Evolutionary conservation across 495 filamentous ascomycete genomes (phyloP), one percentile per base, ranked within the genome.

Genomic region (Aspergillus egyptiacus): DNA sequence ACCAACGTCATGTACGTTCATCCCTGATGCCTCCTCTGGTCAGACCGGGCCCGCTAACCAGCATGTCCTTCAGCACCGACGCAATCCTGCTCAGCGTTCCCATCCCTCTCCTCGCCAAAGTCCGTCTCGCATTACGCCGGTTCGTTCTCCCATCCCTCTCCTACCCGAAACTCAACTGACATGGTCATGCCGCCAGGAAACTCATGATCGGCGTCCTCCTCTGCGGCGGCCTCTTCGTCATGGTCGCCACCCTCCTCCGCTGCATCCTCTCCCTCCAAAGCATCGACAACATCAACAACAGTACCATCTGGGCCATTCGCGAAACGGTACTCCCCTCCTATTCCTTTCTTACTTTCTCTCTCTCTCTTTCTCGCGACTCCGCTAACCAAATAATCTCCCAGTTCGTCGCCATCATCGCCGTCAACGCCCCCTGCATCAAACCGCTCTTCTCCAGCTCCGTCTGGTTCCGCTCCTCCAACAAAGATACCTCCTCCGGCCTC

Each of bases 391-490:
- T 43, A 27, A 49, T 25, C 25, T 10, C 23, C 17, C 25, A 61
- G 58, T 58, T 61, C 37, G 52, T 61, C 30, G 58, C 47, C 7
- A 59, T 58, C 19, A 56, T 61, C 34, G 52, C 52, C 46, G 55
- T 61, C 27, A 61, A 58, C 38, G 51, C 50, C 3, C 50, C 58
- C 5, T 51, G 48, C 37, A 61, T 61, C 37, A 58, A 58, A 14
- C 51, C 58, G 8, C 48, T 58, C 23, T 56, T 61, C 38, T 39
- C 38, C 46, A 17, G 15, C 7, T 47, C 36, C 10, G 41, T 27
- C 46, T 54, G 54, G 54, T 35, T 57, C 13, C 38, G 54, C 15
- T 53, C 50, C 13, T 50, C 47, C 4, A 53, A 50, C 0, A 50
- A 46, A 19, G 47, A 51, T 19, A 37, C 50, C 9, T 50, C 50